Base-by-base conservation (phyloP, 176 grass and related monocot genomes). In the Oryza australiensis region DNA sequence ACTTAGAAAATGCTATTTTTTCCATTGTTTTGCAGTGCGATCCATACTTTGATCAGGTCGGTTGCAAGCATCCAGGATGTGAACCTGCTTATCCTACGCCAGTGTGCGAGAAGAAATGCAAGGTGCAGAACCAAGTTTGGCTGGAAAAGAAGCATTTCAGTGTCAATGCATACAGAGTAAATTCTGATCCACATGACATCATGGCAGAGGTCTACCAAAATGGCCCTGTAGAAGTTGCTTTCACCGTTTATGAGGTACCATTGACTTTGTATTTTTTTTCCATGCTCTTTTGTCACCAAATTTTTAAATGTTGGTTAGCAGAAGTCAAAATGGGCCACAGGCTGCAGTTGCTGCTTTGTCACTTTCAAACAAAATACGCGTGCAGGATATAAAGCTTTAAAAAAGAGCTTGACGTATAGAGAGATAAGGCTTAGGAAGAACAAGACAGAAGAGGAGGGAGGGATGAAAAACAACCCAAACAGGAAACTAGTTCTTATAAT, bases 191-290 rank as follows among this genome's bases (percentile, higher is more conserved):
- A 82, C 38, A 59, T 26, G 90, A 89, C 84, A 94, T 98, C 80
- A 98, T 94, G 95, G 75, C 88, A 63, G 95, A 98, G 86, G 32
- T 98, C 71, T 94, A 91, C 75, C 62, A 69, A 78, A 98, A 94
- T 79, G 92, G 95, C 53, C 95, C 88, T 49, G 92, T 91, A 45
- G 90, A 98, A 91, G 95, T 95, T 82, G 78, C 82, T 67, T 98
- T 98, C 66, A 90, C 86, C 20, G 92, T 98, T 90, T 98, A 94
- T 49, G 92, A 94, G 95, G 95, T 94, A 89, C 65, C 33, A 13
- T 49, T 42, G 34, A 72, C 3, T 65, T 51, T 26, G 9, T 27
- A 34, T 38, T 45, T 27, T 23, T 64, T 70, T 43, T 32, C 8
- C 35, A 5, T 62, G 33, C 68, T 73, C 9, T 26, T 24, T 37